Evolutionary conservation across 345 rosid species (phyloP).

Genomic region (Eutrema yunnanense): DNA sequence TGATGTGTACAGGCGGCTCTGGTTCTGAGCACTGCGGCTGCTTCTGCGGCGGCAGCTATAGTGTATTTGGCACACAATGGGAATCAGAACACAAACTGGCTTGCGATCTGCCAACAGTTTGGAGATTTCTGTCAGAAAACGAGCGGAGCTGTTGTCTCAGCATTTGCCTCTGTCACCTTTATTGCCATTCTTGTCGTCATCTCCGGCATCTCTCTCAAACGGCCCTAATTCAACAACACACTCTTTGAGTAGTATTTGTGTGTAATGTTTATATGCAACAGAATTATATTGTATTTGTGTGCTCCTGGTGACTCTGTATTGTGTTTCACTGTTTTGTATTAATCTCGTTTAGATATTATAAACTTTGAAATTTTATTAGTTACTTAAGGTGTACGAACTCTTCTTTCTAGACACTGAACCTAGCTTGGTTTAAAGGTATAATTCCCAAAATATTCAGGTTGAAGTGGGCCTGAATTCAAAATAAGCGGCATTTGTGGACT

Average conservation of each 20-base stretch:
- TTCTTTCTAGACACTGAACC: too few species aligned
- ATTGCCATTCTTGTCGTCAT: slow-evolving; percentile 42
- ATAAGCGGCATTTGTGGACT: neutral
- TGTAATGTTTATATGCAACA: neutral
- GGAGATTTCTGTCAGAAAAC: slow-evolving; percentile 65
- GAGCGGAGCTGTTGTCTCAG: slow-evolving; percentile 68
- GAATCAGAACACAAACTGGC: slow-evolving; percentile 60
- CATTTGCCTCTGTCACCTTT: slow-evolving; percentile 41
- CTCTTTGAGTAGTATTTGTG: slow-evolving; percentile 3
- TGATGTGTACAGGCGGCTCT: slow-evolving; percentile 41
- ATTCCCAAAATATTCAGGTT: neutral
- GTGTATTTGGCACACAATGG: slow-evolving; percentile 80
- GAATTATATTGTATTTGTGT: neutral
- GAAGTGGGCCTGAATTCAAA: neutral
- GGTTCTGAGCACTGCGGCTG: slow-evolving; percentile 46
- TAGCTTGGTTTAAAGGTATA: too few species aligned
- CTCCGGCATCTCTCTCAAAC: slow-evolving; percentile 48
- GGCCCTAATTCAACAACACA: neutral
- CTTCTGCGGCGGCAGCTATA: slow-evolving; percentile 45
- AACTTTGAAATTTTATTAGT: neutral
- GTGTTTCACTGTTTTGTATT: neutral
- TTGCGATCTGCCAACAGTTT: slow-evolving; percentile 59
- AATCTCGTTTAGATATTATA: neutral
- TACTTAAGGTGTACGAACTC: neutral
- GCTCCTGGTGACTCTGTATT: neutral